phyloP scores from a whole-genome alignment of 164 flowering plant species.

The Kingdonia uniflora region DNA sequence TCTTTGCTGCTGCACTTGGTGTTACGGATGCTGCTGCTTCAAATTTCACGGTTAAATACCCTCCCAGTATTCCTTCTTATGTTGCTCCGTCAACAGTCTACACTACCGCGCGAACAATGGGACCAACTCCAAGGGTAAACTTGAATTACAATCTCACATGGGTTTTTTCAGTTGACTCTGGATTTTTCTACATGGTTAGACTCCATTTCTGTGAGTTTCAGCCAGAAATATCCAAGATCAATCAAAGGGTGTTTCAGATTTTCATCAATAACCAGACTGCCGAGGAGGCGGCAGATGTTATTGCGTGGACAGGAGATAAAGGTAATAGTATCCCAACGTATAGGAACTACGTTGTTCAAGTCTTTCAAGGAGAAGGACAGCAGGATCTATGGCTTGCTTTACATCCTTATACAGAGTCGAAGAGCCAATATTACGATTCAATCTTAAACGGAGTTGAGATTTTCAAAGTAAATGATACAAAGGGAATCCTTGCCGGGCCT shows the following conservation, averaged over 20 bases:
- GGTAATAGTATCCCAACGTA: constrained; percentile 34
- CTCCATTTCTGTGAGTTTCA: constrained; percentile 82
- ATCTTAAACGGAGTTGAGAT: constrained; percentile 46
- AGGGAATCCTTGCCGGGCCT: constrained; percentile 30
- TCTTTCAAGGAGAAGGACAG: constrained; percentile 33
- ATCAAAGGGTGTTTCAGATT: constrained; percentile 63
- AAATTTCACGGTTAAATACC: constrained; percentile 29
- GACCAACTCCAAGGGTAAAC: constrained; percentile 32
- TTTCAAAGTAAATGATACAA: constrained; percentile 24
- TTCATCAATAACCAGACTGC: constrained; percentile 71
- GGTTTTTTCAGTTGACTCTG: constrained; percentile 55
- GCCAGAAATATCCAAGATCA: constrained; percentile 20
- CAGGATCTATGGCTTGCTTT: constrained; percentile 43
- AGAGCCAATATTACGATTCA: constrained; percentile 13
- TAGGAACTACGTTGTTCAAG: constrained; percentile 37
- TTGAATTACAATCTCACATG: constrained; percentile 62
- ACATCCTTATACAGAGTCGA: constrained; percentile 7
- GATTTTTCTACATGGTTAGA: constrained; percentile 71
- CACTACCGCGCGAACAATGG: constrained; percentile 70
- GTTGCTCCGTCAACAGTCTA: constrained; percentile 60
- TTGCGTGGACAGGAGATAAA: constrained; percentile 24
- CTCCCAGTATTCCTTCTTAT: constrained; percentile 31
- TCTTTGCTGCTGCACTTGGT: constrained; percentile 53
- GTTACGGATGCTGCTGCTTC: constrained; percentile 28
- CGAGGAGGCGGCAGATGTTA: constrained; percentile 40